Evolutionary conservation across 2,329 filamentous ascomycete species (phyloP), one percentile per base, ranked within the genome.

Genomic region (Cladosporium austrohemisphaericum): DNA sequence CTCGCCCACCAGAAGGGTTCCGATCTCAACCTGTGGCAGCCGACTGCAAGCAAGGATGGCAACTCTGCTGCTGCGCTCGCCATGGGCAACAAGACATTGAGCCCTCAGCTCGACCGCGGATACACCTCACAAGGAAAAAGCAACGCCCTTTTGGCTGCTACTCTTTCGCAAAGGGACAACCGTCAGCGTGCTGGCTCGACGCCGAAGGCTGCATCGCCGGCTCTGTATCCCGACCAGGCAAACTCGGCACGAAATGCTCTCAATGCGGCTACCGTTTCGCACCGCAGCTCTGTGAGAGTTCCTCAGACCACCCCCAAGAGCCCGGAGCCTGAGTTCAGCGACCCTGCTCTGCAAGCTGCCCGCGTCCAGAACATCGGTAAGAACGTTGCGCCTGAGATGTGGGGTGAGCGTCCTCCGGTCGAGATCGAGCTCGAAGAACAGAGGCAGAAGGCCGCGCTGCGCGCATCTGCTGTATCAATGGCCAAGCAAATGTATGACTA

Each of bases 401-500:
- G 85, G 63, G 89, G 85, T 0, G 84, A 86, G 1, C 72, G 81
- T 26, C 89, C 90, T 3, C 84, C 84, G 0, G 80, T 94, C 3
- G 76, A 80, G 20, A 72, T 79, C 2, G 88, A 94, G 61, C 71
- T 82, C 0, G 84, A 93, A 32, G 89, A 95, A 60, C 79, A 83
- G 65, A 83, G 79, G 53, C 81, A 79, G 51, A 79, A 84, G 36
- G 85, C 89, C 57, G 81, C 83, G 4, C 73, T 95, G 2, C 85
- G 85, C 55, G 88, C 89, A 23, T 92, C 89, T 16, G 89, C 91
- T 2, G 74, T 95, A 3, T 88, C 86, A 9, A 95, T 96, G 89
- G 90, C 91, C 5, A 86, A 85, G 68, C 81, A 85, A 58, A 92
- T 95, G 83, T 95, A 90, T 63, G 79, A 75, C 9, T 81, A 88